Base-by-base conservation (phyloP, 768 basidiomycete genomes). In the Gymnopilus dilepis region DNA sequence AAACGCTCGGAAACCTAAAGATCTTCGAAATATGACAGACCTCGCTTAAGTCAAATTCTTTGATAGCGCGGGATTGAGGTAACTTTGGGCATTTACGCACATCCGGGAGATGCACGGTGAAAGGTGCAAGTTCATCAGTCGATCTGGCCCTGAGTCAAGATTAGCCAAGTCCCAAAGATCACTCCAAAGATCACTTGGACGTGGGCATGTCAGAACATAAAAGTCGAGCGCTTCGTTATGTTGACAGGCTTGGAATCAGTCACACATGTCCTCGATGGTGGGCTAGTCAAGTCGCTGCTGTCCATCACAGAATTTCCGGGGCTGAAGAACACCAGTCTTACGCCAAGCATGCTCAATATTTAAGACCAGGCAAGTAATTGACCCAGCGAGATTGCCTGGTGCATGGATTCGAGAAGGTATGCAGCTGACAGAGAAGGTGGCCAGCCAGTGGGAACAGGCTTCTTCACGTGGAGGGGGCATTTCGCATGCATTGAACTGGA, bases 131-230 rank as follows among this genome's bases (percentile, higher is more conserved):
- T 66, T 55, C 69, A 73, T 73, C 69, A 72, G 68, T 64, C 69
- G 71, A 74, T 73, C 70, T 71, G 73, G 76, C 66, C 74, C 74
- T 77, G 70, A 67, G 66, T 69, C 67, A 65, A 62, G 50, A 56
- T 57, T 58, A 48, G 47, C 65, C 54, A 59, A 58, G 45, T 61
- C 51, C 31, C 13, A 60, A 37, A 51, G 30, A 67, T 41, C 26
- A 41, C 58, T 50, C 31, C 13, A 60, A 37, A 51, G 30, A 67
- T 41, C 26, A 41, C 58, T 50, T 15, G 47, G 59, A 40, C 60
- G 59, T 63, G 65, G 47, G 63, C 53, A 52, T 60, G 62, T 69
- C 68, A 63, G 56, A 69, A 65, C 59, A 67, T 66, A 59, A n/a
- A 41, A 31, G 54, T 56, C 51, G 51, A 58, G 52, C 31, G 24